Evolutionary conservation across 495 filamentous ascomycete genomes (phyloP), one percentile per base, ranked within the genome.

Genomic region (Penicillium arizonense): DNA sequence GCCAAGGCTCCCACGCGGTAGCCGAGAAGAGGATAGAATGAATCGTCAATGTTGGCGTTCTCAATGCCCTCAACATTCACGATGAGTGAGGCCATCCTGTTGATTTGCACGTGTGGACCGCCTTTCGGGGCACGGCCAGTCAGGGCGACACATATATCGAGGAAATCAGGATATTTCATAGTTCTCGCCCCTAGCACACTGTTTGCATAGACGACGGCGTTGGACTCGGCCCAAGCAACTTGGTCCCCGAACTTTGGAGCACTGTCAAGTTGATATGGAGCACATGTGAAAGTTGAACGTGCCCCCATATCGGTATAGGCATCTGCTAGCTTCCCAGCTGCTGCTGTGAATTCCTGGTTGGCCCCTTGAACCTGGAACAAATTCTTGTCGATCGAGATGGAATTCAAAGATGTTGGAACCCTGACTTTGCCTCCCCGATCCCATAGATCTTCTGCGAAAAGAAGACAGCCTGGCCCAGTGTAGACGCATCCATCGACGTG

Each of bases 401-500:
- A 56, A 26, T 69, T 68, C 28, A 69, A 40, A 4, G 66, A 57
- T 0, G 69, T 72, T 10, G 69, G 62, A 5, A 72, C 40, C 2
- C 43, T 43, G 10, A 67, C 53, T 32, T 49, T 53, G 5, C 47
- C 66, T 4, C 66, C 64, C 42, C 53, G 30, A n/a, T 48, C 38
- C 1, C 52, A 53, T 14, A 72, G 52, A 5, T 11, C 51, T 28
- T 63, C 41, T 11, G 67, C 59, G 33, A 70, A 63, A 8, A 32
- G 34, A 10, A 70, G 33, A 21, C 53, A 56, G 11, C 48, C 69
- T 12, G 66, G 62, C 3, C 69, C 69, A 1, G 62, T 68, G 56
- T 72, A 72, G 45, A 66, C 62, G 46, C 69, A 68, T 13, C 58
- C 60, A 42, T 72, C 69, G 18, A 72, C 58, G 40, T 72, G 69